Evolutionary conservation across 306 rosid genomes (phyloP), one percentile per base, ranked within the genome.

Genomic region (Crotalaria pallida): DNA sequence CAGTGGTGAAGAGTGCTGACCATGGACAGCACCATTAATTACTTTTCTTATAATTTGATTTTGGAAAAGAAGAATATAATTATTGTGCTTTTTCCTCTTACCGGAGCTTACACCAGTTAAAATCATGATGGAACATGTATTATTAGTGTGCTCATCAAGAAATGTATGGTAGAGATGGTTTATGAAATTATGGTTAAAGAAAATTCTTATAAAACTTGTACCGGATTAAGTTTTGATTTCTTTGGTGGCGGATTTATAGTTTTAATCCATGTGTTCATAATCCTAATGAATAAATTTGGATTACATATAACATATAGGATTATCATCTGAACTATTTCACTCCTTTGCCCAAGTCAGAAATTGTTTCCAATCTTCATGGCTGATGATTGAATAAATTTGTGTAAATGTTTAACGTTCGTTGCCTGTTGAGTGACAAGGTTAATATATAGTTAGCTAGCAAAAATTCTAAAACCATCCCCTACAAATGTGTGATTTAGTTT

Each of bases 1-100:
- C 90, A 21, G 98, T 93, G 18, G 96, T 93, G 65, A 93, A 93
- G 83, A 21, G 13, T 41, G 40, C 40, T 33, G 47, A 41, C 15
- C 15, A 0, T 79, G 76, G 66, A 0, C 58, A 33, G 0, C 52
- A 17, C 21, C 51, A 55, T 44, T 50, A 41, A 43, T 43, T 77
- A 4, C 1, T 16, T 58, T 58, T 52, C 15, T 40, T n/a, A n/a
- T n/a, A 40, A 40, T 38, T 66, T 29, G 52, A 72, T 50, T 24
- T 29, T 21, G 62, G 44, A 66, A 53, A 1, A 16, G 48, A 38
- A 10, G 13, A 38, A 34, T n/a, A n/a, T n/a, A n/a, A n/a, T 34
- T 34, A 7, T 34, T 34, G 41, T 8, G 41, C 8, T 34, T 34
- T 34, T 34, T 34, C 10, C 11, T 8, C 41, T 11, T 7, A 0